phyloP scores from a whole-genome alignment of 495 filamentous ascomycete genomes.

The Poronia punctata region DNA sequence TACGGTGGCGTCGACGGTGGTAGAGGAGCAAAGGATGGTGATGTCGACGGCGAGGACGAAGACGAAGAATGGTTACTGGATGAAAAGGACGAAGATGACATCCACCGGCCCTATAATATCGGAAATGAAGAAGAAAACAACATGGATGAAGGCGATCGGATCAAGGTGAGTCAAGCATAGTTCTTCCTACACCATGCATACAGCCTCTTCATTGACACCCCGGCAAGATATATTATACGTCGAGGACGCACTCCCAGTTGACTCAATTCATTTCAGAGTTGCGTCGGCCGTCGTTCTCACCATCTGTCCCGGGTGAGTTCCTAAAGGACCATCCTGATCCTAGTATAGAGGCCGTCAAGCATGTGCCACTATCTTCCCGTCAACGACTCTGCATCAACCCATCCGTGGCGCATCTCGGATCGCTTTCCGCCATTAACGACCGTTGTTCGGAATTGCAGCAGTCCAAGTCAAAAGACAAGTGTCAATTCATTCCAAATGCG shows the following conservation, averaged over 20 bases:
- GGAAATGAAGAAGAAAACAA: conserved; percentile 42
- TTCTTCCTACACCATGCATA: no score
- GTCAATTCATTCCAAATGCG: conserved; percentile 69
- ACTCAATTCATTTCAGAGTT: conserved; percentile 91
- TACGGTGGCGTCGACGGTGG: conserved; percentile 21
- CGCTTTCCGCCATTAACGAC: conserved; percentile 84
- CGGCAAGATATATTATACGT: conserved; percentile 77
- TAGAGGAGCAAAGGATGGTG: conserved; percentile 24
- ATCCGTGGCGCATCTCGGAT: conserved; percentile 62
- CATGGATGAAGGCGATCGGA: conserved; percentile 47
- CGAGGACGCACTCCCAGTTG: conserved; percentile 89
- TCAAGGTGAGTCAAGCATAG: conserved; percentile 55
- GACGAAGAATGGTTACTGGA: conserved; percentile 72
- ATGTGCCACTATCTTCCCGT: conserved; percentile 80
- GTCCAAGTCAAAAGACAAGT: conserved; percentile 59
- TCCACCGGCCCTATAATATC: conserved; percentile 23
- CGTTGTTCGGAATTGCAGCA: conserved; percentile 89
- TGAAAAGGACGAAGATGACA: conserved; percentile 71
- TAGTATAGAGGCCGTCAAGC: conserved; percentile 55
- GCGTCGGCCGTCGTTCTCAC: conserved; percentile 70
- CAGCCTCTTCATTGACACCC: no score
- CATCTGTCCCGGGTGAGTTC: conserved; percentile 38
- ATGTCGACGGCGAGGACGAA: conserved; percentile 42
- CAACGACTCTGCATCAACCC: conserved; percentile 93
- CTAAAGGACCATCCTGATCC: conserved; percentile 19